phyloP scores from a whole-genome alignment of 129 eudicot genomes.

The Flaveria ramosissima region DNA sequence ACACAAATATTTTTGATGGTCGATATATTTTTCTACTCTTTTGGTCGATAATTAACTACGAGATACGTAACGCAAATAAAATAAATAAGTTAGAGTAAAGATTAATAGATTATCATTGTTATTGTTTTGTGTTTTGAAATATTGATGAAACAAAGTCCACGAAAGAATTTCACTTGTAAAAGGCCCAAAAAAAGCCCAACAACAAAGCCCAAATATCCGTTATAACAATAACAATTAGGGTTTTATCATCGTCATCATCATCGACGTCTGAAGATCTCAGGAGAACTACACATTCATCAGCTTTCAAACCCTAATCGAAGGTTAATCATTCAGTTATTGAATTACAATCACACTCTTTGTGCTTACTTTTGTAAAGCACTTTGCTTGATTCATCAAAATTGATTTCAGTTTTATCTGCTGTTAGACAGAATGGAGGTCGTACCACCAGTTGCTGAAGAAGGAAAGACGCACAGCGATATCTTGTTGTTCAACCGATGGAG shows the following conservation, averaged over 20 bases:
- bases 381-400: neutral
- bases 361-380: neutral
- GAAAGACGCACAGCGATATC: conserved; percentile 1
- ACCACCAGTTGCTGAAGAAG: conserved; percentile 2
- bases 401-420: neutral
- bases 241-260: neutral
- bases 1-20: no score
- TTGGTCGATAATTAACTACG: no score
- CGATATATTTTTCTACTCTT: no score
- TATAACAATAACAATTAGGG: conserved; percentile 4
- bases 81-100: no score
- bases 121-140: no score
- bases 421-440: neutral
- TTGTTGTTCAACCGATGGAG: conserved; percentile 3
- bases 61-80: neutral
- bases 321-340: neutral
- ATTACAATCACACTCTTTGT: neutral
- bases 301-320: neutral
- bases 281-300: neutral
- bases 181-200: neutral
- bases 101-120: no score
- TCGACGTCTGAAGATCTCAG: neutral
- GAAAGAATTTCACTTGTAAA: neutral
- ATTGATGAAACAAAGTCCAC: no score
- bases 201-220: neutral